A percentile compares a stretch with the other conserved stretches of the same genome.
These are phyloP conservation scores for Barnettozyma pratensis DNA, from an alignment of 805 yeast species.

Conservation along the genomic window DNA sequence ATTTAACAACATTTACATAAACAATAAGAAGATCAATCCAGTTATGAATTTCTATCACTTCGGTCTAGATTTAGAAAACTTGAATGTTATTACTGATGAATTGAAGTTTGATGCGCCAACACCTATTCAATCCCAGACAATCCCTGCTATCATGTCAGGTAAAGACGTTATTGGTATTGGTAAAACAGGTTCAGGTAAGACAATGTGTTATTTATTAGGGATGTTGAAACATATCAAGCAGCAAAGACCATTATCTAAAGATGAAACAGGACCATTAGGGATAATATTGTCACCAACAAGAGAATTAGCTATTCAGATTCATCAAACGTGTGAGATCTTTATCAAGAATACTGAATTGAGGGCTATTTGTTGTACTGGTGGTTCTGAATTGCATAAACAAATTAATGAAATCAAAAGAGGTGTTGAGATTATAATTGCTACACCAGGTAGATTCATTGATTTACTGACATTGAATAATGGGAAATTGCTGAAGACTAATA, in stretches of 20 bases:
- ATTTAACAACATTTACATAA: slow-evolving; percentile 40
- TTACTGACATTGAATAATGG: slow-evolving; percentile 80
- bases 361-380: slow-evolving; percentile 86
- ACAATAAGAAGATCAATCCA: slow-evolving; percentile 40
- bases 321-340: slow-evolving; percentile 59
- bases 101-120: slow-evolving; percentile 64
- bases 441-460: slow-evolving; percentile 94
- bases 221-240: slow-evolving; percentile 78
- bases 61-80: slow-evolving; percentile 61
- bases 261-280: slow-evolving; percentile 72
- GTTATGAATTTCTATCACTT: slow-evolving; percentile 74
- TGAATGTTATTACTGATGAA: slow-evolving; percentile 45
- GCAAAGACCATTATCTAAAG: slow-evolving; percentile 44
- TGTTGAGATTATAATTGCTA: slow-evolving; percentile 78
- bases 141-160: slow-evolving; percentile 89
- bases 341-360: slow-evolving; percentile 42
- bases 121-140: slow-evolving; percentile 84
- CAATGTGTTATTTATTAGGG: slow-evolving; percentile 82
- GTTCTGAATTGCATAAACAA: slow-evolving; percentile 76
- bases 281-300: slow-evolving; percentile 86
- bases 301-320: slow-evolving; percentile 83
- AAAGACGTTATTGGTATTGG: slow-evolving; percentile 91
- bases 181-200: slow-evolving; percentile 95
- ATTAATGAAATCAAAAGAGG: slow-evolving; percentile 76
- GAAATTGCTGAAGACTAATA: slow-evolving; percentile 52